Conservation (phyloP, 2,329 filamentous ascomycete species). For the Neofusicoccum parvum region DNA sequence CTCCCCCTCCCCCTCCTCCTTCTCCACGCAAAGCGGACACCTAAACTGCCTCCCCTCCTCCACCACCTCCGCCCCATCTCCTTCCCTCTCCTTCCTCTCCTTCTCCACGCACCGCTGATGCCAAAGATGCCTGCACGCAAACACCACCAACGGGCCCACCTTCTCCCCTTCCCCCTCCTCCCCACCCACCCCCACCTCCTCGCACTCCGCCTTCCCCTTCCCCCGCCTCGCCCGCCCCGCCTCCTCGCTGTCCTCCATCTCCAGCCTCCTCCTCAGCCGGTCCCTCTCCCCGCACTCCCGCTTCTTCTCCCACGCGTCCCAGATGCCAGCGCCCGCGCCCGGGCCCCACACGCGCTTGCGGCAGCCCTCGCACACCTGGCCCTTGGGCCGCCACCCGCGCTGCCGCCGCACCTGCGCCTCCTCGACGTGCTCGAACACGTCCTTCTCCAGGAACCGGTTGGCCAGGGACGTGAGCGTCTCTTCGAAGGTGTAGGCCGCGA, state of each 20-base stretch:
- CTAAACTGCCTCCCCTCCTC: conserved; percentile 6
- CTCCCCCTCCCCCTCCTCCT: background rate
- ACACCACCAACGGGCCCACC: conserved; percentile 34
- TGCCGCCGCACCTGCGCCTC: conserved; percentile 74
- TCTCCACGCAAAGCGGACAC: conserved; percentile 13
- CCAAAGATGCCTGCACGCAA: conserved; percentile 46
- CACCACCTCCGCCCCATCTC: background rate
- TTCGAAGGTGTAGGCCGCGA: conserved; percentile 94
- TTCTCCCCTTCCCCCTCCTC: conserved; percentile 43
- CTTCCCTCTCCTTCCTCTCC: background rate
- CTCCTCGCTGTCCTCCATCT: conserved; percentile 37
- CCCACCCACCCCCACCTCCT: conserved; percentile 34
- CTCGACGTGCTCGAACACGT: conserved; percentile 81
- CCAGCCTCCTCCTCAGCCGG: conserved; percentile 45
- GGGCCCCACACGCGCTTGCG: conserved; percentile 84
- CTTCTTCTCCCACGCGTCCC: conserved; percentile 77
- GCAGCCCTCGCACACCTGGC: conserved; percentile 87
- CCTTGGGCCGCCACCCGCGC: conserved; percentile 84
- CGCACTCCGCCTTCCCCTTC: conserved; percentile 50
- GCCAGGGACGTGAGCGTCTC: conserved; percentile 84
- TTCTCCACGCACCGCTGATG: conserved; percentile 36
- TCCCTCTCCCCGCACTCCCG: conserved; percentile 46
- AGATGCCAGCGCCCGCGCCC: conserved; percentile 73
- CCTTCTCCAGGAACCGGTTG: conserved; percentile 83
- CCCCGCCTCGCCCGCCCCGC: conserved; percentile 50